Evolutionary conservation across 805 yeast genomes (phyloP).

Genomic region (Barnettozyma vustinii): DNA sequence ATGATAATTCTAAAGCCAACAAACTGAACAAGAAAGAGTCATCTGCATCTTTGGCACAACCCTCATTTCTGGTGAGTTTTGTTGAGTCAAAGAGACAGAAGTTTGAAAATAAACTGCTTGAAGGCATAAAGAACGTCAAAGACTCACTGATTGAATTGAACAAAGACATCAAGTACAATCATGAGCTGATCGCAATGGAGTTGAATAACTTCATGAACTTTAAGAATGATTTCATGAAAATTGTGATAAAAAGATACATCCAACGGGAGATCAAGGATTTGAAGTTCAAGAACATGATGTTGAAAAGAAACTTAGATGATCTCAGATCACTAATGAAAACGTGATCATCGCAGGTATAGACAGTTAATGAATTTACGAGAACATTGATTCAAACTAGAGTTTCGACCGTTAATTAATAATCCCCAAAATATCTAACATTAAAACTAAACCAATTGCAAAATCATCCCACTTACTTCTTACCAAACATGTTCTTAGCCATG

Average conservation of each 20-base stretch:
- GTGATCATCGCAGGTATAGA: background rate
- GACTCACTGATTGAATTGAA: constrained; percentile 39
- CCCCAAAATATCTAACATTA: background rate
- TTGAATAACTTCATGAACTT: constrained; percentile 52
- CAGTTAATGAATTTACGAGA: background rate
- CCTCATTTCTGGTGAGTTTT: constrained; percentile 30
- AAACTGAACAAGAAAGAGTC: constrained; percentile 6
- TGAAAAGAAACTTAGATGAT: constrained; percentile 22
- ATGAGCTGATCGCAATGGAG: constrained; percentile 60
- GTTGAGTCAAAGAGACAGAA: constrained; percentile 49
- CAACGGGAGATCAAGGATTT: constrained; percentile 25
- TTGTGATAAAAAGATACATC: constrained; percentile 33
- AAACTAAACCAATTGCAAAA: background rate
- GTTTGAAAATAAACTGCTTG: constrained; percentile 38
- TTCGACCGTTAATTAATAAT: background rate
- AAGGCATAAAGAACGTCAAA: constrained; percentile 37
- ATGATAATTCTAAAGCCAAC: constrained; percentile 2
- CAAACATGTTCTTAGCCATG: constrained; percentile 65
- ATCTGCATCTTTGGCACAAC: constrained; percentile 12
- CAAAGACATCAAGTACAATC: constrained; percentile 43
- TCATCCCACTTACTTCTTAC: constrained; percentile 10
- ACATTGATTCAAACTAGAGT: background rate
- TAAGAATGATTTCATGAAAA: constrained; percentile 36
- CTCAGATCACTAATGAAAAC: constrained; percentile 2
- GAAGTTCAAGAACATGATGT: constrained; percentile 18